Percentiles rank a stretch among this genome's conserved stretches.
These are phyloP conservation scores for Didymella segeticola DNA, from an alignment of 2,329 filamentous ascomycete species.

Conservation along the genomic window DNA sequence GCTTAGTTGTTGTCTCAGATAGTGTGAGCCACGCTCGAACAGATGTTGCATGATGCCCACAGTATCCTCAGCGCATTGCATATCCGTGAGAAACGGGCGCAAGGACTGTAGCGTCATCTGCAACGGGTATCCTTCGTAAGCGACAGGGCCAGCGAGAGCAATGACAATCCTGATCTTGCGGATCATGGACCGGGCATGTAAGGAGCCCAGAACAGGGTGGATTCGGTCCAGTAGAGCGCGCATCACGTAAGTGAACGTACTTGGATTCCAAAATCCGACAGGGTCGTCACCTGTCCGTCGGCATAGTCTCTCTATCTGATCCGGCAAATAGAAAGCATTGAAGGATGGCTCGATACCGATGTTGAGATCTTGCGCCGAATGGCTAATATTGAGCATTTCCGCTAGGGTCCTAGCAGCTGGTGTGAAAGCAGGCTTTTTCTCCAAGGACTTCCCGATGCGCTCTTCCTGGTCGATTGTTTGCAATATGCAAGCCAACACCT, in stretches of 20 bases:
- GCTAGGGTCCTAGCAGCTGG: slow-evolving; percentile 70
- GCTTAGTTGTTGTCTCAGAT: slow-evolving; percentile 70
- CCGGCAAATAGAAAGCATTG: slow-evolving; percentile 75
- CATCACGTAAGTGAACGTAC: slow-evolving; percentile 75
- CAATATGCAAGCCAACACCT: slow-evolving; percentile 78
- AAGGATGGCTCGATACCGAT: slow-evolving; percentile 88
- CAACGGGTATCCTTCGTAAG: slow-evolving; percentile 79
- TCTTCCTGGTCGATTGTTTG: slow-evolving; percentile 63
- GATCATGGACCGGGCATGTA: slow-evolving; percentile 85
- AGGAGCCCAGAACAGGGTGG: slow-evolving; percentile 80
- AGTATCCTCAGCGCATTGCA: slow-evolving; percentile 88
- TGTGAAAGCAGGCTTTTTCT: slow-evolving; percentile 66
- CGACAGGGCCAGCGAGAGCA: slow-evolving; percentile 74
- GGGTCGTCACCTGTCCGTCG: slow-evolving; percentile 68
- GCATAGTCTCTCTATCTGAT: slow-evolving; percentile 80
- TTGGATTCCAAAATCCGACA: slow-evolving; percentile 74
- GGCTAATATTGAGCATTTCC: slow-evolving; percentile 72
- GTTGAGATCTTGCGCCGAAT: slow-evolving; percentile 71
- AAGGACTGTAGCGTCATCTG: slow-evolving; percentile 89
- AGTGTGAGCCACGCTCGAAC: slow-evolving; percentile 68
- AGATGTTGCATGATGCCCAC: slow-evolving; percentile 88
- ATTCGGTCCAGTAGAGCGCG: slow-evolving; percentile 82
- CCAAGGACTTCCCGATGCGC: slow-evolving; percentile 49
- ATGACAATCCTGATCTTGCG: slow-evolving; percentile 85
- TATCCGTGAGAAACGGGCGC: slow-evolving; percentile 77